Evolutionary conservation across 2,329 filamentous ascomycete species (phyloP).

Genomic region (Aspergillus pseudonomiae): DNA sequence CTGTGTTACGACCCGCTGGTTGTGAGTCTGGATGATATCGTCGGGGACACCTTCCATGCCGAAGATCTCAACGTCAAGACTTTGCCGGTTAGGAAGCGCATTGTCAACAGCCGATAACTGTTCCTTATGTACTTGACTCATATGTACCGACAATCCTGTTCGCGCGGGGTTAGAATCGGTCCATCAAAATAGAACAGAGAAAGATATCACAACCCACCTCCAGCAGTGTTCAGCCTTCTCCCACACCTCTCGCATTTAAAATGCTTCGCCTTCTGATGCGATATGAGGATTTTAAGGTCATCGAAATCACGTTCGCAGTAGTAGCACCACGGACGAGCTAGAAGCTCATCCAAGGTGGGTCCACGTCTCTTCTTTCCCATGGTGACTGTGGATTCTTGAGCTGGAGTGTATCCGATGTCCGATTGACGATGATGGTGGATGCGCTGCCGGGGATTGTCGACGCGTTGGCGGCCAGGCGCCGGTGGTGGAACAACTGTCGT

Average conservation of each 20-base stretch:
- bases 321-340: conserved; percentile 92
- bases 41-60: conserved; percentile 96
- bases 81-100: conserved; percentile 81
- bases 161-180: not conserved
- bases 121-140: conserved; percentile 99
- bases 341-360: conserved; percentile 83
- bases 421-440: not conserved
- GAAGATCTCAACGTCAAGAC: conserved; percentile 92
- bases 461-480: not conserved
- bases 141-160: conserved; percentile 86
- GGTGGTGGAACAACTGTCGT: not conserved
- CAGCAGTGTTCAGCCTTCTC: conserved; percentile 86
- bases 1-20: conserved; percentile 80
- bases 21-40: conserved; percentile 79
- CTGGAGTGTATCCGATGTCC: not conserved
- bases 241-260: conserved; percentile 95
- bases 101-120: conserved; percentile 86
- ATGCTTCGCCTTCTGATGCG: conserved; percentile 98
- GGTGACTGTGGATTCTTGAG: conserved; percentile 27
- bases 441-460: not conserved
- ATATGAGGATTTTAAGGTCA: conserved; percentile 93
- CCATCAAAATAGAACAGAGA: not conserved
- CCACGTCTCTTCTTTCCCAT: conserved; percentile 93
- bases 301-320: conserved; percentile 99
- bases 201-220: conserved; percentile 63